phyloP scores from a whole-genome alignment of 768 basidiomycete genomes.

The Tulasnella sp. region DNA sequence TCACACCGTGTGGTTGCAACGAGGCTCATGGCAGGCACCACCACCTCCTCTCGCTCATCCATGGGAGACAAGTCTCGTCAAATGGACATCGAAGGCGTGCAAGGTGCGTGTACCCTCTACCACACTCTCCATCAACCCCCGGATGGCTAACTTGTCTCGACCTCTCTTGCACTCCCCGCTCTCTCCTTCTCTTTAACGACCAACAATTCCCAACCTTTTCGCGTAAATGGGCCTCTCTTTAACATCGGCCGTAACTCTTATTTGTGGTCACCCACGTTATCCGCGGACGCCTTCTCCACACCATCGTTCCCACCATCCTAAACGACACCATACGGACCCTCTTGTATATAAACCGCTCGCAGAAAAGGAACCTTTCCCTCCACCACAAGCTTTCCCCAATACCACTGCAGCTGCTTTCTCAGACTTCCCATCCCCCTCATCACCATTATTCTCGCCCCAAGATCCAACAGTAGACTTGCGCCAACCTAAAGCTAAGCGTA shows the following conservation, averaged over 20 bases:
- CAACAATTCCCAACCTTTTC: neutral
- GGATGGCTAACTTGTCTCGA: conserved; percentile 3
- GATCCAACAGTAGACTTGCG: conserved; percentile 70
- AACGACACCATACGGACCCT: neutral
- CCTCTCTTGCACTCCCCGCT: neutral
- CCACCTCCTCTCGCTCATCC: neutral
- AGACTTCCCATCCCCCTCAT: conserved; percentile 51
- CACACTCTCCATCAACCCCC: neutral
- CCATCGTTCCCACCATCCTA: neutral
- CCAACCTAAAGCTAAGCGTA: conserved; percentile 43
- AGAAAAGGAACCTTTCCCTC: neutral
- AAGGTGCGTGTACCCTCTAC: neutral
- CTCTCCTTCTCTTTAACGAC: neutral
- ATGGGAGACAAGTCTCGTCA: neutral
- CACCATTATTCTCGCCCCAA: conserved; percentile 70
- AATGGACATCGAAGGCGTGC: neutral
- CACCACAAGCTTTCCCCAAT: neutral
- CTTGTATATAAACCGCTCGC: neutral
- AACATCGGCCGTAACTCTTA: neutral
- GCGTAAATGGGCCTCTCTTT: conserved; percentile 11
- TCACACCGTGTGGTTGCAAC: neutral
- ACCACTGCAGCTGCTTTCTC: neutral
- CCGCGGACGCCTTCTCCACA: neutral
- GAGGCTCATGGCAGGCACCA: conserved; percentile 4
- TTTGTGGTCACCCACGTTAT: conserved; percentile 24